A percentile compares a stretch with the other conserved stretches of the same genome.
These are phyloP conservation scores for Hypoxylon sp. DNA, from an alignment of 2,329 filamentous ascomycete genomes.

Conservation along the genomic window DNA sequence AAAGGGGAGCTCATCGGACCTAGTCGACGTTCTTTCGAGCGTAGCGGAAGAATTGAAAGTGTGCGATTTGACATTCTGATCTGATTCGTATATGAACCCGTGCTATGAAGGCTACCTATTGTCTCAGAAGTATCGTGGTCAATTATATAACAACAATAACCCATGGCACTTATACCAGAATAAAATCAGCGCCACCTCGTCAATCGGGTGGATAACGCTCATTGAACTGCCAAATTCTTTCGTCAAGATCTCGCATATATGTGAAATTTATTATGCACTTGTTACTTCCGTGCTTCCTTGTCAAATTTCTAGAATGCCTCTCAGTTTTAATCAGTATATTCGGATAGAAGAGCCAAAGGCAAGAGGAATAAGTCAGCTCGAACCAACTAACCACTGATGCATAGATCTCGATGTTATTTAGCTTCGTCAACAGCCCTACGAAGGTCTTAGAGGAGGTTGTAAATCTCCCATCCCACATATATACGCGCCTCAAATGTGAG, in stretches of 20 bases:
- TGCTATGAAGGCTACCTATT: constrained; percentile 17
- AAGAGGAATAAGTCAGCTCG: not conserved
- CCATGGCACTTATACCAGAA: constrained; percentile 42
- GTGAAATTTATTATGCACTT: constrained; percentile 18
- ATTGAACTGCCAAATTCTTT: constrained; percentile 43
- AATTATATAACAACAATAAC: constrained; percentile 40
- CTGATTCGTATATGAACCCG: constrained; percentile 44
- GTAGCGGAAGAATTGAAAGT: constrained; percentile 42
- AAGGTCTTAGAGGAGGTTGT: not conserved
- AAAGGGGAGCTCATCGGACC: constrained; percentile 53
- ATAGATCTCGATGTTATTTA: not conserved
- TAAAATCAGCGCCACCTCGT: constrained; percentile 52
- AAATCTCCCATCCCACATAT: not conserved
- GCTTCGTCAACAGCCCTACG: not conserved
- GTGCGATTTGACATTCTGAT: constrained; percentile 42
- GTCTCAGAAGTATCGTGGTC: constrained; percentile 17
- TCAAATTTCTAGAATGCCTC: not conserved
- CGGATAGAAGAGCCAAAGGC: not conserved
- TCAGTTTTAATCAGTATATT: not conserved
- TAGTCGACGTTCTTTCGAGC: constrained; percentile 53
- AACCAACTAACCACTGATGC: not conserved
- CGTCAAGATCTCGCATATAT: not conserved
- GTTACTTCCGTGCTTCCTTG: not conserved
- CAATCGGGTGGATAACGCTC: constrained; percentile 48
- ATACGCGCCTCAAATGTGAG: not conserved